Base-by-base conservation (phyloP, 2,329 filamentous ascomycete genomes). In the Trichophyton schoenleinii region DNA sequence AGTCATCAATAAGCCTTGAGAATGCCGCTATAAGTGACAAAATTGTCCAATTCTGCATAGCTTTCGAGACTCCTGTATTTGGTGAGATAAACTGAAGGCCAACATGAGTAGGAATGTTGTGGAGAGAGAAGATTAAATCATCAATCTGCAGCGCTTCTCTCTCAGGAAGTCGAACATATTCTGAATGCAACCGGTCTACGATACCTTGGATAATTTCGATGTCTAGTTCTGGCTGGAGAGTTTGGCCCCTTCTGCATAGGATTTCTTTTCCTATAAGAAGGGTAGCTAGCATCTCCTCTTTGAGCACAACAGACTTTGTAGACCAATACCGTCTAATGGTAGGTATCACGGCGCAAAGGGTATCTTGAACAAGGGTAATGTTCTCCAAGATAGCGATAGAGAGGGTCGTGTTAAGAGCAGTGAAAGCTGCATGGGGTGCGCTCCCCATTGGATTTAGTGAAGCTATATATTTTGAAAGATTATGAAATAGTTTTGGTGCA, bases 281-380 rank as follows among this genome's bases (percentile, higher is more conserved):
- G 0, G 84, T 83, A 66, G 85, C 85, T 38, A 95, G 78, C 71
- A 96, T 87, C 71, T 91, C 89, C 65, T 92, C 88, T 66, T 87
- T 85, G 58, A 94, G 66, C 13, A 81, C 80, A 28, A 81, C 73
- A 53, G 83, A 81, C 66, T 87, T 88, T n/a, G 82, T 81, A 65
- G 85, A 79, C 91, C 92, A 99, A 75, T 90, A 84, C 58, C 83
- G 81, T 61, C 82, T 83, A 65, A 96, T 83, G 52, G 91, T 72
- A 0, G 89, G 87, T 25, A 96, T 70, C 6, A 91, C 71, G 5
- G 82, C 79, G 60, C 78, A 75, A 15, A 87, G 79, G 42, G 87
- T 75, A 38, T 77, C 78, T 65, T 81, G 81, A 2, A 86, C 83
- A 59, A 90, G 78, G 0, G 78, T 72, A 13, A 86, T 79, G 63